Evolutionary conservation across 2,329 filamentous ascomycete species (phyloP).

Genomic region (Hortaea sp.): DNA sequence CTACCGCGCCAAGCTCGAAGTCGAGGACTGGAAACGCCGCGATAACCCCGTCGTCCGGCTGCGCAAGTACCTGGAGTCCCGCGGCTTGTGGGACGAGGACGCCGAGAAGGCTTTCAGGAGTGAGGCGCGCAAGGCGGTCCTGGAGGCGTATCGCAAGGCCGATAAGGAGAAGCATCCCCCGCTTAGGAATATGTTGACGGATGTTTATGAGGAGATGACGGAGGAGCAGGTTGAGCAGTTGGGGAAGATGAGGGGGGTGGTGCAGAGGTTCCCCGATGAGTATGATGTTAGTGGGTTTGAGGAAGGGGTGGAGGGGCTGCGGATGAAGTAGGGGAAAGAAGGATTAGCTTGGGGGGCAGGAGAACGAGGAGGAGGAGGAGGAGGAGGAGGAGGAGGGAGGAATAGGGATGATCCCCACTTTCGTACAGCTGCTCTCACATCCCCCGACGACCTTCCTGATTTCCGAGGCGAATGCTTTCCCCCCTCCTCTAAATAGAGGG

Average conservation of each 20-base stretch:
- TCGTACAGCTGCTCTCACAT: too few relatives aligned
- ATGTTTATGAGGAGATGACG: conserved; percentile 81
- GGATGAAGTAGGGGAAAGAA: not conserved
- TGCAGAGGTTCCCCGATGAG: conserved; percentile 82
- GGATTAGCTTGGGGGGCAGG: too few relatives aligned
- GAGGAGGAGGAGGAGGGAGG: too few relatives aligned
- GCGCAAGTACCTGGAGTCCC: conserved; percentile 81
- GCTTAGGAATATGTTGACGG: conserved; percentile 66
- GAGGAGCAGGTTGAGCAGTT: conserved; percentile 70
- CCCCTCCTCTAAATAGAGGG: too few relatives aligned
- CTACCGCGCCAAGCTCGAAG: conserved; percentile 84
- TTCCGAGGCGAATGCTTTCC: too few relatives aligned
- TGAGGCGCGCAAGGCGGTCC: conserved; percentile 58
- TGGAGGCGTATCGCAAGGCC: conserved; percentile 75
- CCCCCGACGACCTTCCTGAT: too few relatives aligned
- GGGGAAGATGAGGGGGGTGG: conserved; percentile 59
- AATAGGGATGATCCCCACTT: too few relatives aligned
- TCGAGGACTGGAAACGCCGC: conserved; percentile 84
- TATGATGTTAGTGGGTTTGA: conserved; percentile 76
- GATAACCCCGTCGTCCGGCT: conserved; percentile 81
- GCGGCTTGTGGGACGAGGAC: conserved; percentile 73
- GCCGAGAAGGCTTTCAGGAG: conserved; percentile 65
- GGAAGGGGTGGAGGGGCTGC: conserved; percentile 57
- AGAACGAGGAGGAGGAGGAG: too few relatives aligned
- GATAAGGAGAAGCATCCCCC: conserved; percentile 73